Evolutionary conservation across 1,139 yeast species (phyloP).

Genomic region (Debaryomyces udenii): DNA sequence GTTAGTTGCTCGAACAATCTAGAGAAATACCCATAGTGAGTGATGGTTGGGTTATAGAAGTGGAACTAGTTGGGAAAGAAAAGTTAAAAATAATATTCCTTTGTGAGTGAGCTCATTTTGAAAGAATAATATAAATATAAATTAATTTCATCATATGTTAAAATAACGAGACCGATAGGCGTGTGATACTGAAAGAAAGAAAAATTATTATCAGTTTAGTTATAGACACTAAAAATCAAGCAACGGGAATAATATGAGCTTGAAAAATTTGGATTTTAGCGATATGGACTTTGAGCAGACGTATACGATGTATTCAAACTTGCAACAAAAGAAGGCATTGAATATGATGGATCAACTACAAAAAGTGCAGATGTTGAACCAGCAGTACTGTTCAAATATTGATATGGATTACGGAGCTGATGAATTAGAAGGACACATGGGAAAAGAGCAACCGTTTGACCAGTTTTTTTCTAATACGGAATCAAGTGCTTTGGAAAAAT

Average conservation of each 20-base stretch:
- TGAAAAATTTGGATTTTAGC: conserved; percentile 3
- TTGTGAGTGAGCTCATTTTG: background rate
- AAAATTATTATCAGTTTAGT: too few relatives aligned
- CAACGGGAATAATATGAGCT: conserved; percentile 8
- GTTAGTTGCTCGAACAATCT: too few relatives aligned
- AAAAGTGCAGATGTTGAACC: conserved; percentile 40
- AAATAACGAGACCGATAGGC: background rate
- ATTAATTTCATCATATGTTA: conserved; percentile 2
- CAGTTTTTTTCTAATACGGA: conserved; percentile 50
- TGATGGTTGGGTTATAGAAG: too few relatives aligned
- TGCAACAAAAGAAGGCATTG: conserved; percentile 45
- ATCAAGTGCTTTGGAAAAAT: conserved; percentile 47
- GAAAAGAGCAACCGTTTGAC: conserved; percentile 35
- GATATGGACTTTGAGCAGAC: conserved; percentile 56
- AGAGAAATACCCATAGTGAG: too few relatives aligned
- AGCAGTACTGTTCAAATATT: conserved; percentile 18
- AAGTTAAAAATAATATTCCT: background rate
- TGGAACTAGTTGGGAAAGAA: too few relatives aligned
- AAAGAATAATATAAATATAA: conserved; percentile 5
- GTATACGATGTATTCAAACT: conserved; percentile 41
- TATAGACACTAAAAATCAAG: background rate
- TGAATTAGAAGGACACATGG: conserved; percentile 10
- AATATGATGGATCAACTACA: conserved; percentile 43
- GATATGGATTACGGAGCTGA: background rate
- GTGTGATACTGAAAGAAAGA: too few relatives aligned